Conservation (phyloP, 306 rosid genomes). For the Cercis canadensis region DNA sequence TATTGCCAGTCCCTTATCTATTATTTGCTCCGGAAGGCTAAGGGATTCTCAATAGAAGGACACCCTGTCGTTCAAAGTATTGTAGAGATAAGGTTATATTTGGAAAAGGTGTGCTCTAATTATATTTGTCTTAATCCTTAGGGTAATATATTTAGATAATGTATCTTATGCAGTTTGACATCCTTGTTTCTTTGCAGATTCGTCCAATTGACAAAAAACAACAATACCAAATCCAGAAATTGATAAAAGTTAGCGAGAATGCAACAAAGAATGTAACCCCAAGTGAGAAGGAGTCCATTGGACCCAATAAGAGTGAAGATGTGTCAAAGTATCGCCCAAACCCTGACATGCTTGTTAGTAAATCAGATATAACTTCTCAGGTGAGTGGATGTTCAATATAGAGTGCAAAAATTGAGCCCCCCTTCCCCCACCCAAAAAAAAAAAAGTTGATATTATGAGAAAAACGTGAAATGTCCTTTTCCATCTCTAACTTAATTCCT, state of each 20-base stretch:
- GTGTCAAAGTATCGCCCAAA: conserved; percentile 78
- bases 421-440: too few relatives aligned
- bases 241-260: conserved; percentile 57
- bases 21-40: conserved; percentile 80
- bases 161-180: conserved; percentile 24
- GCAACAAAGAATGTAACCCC: conserved; percentile 41
- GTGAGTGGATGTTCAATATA: conserved; percentile 42
- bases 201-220: conserved; percentile 89
- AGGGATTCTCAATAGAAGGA: conserved; percentile 74
- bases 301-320: conserved; percentile 55
- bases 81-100: conserved; percentile 78
- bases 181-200: conserved; percentile 55
- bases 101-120: conserved; percentile 74
- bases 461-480: conserved; percentile 2
- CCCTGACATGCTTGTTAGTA: conserved; percentile 75
- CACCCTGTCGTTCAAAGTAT: conserved; percentile 77
- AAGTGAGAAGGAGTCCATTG: conserved; percentile 51
- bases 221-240: conserved; percentile 89
- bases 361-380: conserved; percentile 46
- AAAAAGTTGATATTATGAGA: conserved; percentile 10
- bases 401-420: too few relatives aligned
- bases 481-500: conserved; percentile 18
- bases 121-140: conserved; percentile 4
- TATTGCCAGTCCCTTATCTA: conserved; percentile 90
- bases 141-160: not conserved